Base-by-base conservation (phyloP, 2,329 filamentous ascomycete species). In the Calonectria pauciramosa region DNA sequence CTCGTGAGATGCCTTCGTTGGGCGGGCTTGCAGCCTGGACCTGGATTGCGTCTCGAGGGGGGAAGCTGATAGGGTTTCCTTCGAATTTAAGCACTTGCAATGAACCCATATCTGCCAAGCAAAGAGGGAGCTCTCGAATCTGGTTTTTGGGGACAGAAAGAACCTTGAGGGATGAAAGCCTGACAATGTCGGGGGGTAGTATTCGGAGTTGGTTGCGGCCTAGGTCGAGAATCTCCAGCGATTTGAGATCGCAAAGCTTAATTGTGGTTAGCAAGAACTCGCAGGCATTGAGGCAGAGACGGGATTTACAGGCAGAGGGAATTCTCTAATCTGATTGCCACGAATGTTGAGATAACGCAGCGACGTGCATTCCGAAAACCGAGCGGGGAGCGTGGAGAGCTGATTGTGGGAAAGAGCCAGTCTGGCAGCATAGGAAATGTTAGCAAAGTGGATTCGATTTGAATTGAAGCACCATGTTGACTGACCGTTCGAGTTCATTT, bases 141-240 rank as follows among this genome's bases (percentile, higher is more conserved):
- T 94, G 92, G 83, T 98, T 98, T 82, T 94, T 95, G 79, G 95
- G 94, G 44, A 98, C 91, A 2, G 96, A 96, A 70, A 99, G 89
- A 20, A 98, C 96, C 82, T 98, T 97, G 77, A 99, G 88, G 2
- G 95, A 98, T 7, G 93, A 93, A 80, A 99, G 88, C 82, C 93
- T 95, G 74, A 91, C 91, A 75, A 98, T 94, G 69, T 96, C 94
- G 60, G 93, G 91, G 0, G 96, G 96, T 2, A 99, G 90, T 13
- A 91, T 88, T 63, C 91, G 91, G 75, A 99, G 92, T 83, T 94
- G 95, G 83, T 99, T 99, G 80, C 95, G 92, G 83, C 96, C 96
- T 70, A 99, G 90, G 86, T 99, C 96, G 75, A 99, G 91, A 73
- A 98, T 98, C 86, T 99, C 96, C 70, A 99, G 91, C 41, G 95